phyloP scores from a whole-genome alignment of 805 yeast genomes.

The Priceomyces medius region DNA sequence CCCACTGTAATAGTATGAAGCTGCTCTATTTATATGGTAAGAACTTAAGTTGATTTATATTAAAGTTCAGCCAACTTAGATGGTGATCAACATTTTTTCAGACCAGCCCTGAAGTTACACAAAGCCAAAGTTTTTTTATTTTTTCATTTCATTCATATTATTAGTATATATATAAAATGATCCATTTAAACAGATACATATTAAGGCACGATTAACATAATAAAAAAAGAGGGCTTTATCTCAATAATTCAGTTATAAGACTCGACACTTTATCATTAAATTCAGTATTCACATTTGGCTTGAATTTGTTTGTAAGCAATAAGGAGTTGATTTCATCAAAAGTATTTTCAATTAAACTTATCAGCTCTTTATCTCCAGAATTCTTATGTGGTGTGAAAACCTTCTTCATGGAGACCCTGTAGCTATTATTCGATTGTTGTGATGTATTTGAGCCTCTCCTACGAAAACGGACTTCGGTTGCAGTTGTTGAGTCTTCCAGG shows the following conservation, averaged over 20 bases:
- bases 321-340: slow-evolving; percentile 27
- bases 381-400: slow-evolving; percentile 34
- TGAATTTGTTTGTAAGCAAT: slow-evolving; percentile 9
- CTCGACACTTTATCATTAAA: slow-evolving; percentile 18
- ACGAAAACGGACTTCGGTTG: slow-evolving; percentile 4
- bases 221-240: not conserved
- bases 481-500: slow-evolving; percentile 3
- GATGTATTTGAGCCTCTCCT: slow-evolving; percentile 5
- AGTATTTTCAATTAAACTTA: slow-evolving; percentile 25
- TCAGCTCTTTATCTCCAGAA: slow-evolving; percentile 29
- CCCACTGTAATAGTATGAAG: not conserved
- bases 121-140: too few relatives aligned
- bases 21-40: not conserved
- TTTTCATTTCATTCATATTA: too few relatives aligned
- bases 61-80: not conserved
- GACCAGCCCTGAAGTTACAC: not conserved
- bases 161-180: too few relatives aligned
- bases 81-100: not conserved
- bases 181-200: too few relatives aligned
- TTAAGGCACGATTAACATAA: not conserved
- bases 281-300: slow-evolving; percentile 9
- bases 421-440: slow-evolving; percentile 15
- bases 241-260: slow-evolving; percentile 10
- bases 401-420: slow-evolving; percentile 37
- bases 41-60: not conserved